Evolutionary conservation across 768 basidiomycete species (phyloP), one percentile per base, ranked within the genome.

Genomic region (Phanerodontia chrysosporium): DNA sequence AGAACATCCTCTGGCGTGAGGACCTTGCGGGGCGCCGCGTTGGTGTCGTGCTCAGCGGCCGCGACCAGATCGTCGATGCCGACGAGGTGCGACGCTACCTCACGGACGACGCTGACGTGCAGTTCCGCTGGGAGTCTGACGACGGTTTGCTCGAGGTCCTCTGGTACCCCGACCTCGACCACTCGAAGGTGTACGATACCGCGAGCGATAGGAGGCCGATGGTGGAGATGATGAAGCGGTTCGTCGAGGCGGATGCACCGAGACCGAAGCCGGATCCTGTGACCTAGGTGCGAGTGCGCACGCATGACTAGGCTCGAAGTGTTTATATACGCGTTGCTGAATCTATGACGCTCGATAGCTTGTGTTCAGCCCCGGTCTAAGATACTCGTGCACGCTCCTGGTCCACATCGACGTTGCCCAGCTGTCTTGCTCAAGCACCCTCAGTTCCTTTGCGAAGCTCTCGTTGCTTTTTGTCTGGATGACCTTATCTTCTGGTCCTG

Each of bases 1-100:
- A 88, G 66, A 83, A 80, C 35, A 73, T 83, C 14, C 61, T 87
- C 27, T 88, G 83, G 79, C 78, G 74, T 62, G 84, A 83, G 55
- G 86, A 87, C 55, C 61, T 89, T 1, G 52, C 29, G 8, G 70
- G 64, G 4, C 62, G 60, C 55, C 53, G 46, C 10, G 67, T 75
- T 13, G 73, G 71, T 12, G 73, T 81, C 6, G 71, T 69, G 57
- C 61, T 80, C 28, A 68, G 73, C 36, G 78, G 73, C 35, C 62
- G 64, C 52, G 80, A 80, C 59, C 78, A 78, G 65, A 73, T 80
- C 36, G 74, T 80, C 10, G 70, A 80, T 42, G 65, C 78, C 22
- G 62, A 49, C 16, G 70, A 67, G 35, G 76, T 80, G 42, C 63
- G 73, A 58, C 59, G 61, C 58, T 80, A 80, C 58, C 59, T 81